Conservation (phyloP, 2,329 filamentous ascomycete species). For the Tolypocladium sp. region DNA sequence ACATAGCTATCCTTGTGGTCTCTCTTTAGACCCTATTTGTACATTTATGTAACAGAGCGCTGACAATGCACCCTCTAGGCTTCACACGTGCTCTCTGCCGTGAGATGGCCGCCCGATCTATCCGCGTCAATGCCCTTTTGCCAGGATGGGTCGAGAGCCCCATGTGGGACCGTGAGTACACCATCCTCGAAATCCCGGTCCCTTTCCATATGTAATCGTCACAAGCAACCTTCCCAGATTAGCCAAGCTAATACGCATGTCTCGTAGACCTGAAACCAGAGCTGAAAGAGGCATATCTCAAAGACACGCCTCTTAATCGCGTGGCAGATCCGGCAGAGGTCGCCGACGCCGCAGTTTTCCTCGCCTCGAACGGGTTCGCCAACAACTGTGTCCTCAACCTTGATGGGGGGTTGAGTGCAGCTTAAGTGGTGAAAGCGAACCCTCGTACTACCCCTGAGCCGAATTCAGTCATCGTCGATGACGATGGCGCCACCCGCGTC, state of each 20-base stretch:
- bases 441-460: not conserved
- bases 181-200: constrained; percentile 3
- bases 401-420: constrained; percentile 72
- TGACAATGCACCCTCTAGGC: constrained; percentile 30
- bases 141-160: constrained; percentile 76
- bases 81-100: constrained; percentile 59
- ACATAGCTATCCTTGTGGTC: not conserved
- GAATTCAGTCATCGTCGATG: constrained; percentile 51
- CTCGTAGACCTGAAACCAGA: constrained; percentile 26
- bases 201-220: not conserved
- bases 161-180: constrained; percentile 61
- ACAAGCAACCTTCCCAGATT: not conserved
- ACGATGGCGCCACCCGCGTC: constrained; percentile 54
- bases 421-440: constrained; percentile 23
- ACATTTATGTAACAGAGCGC: constrained; percentile 5
- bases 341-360: constrained; percentile 72
- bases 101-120: constrained; percentile 49
- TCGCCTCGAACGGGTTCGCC: constrained; percentile 70
- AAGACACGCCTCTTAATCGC: constrained; percentile 53
- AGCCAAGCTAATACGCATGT: constrained; percentile 29
- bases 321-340: constrained; percentile 64
- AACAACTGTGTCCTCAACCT: constrained; percentile 83
- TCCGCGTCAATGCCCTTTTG: constrained; percentile 72
- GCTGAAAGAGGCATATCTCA: constrained; percentile 27
- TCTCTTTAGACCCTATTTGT: constrained; percentile 3